Conservation (phyloP, 495 filamentous ascomycete species). For the Penicilliopsis zonata region DNA sequence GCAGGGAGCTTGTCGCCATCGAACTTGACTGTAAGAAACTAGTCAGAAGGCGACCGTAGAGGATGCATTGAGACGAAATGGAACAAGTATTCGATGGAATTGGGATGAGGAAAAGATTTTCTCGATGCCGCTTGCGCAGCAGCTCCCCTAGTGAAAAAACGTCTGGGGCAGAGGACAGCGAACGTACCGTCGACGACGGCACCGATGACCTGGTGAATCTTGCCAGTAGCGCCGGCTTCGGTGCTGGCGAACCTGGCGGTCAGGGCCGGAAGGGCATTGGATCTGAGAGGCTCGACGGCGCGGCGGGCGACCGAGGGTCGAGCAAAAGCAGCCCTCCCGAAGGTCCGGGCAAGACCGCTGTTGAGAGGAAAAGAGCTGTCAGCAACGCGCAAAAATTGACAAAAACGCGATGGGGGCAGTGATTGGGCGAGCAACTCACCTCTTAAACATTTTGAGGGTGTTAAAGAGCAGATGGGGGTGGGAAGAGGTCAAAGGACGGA, state of each 20-base stretch:
- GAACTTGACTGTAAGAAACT: constrained; percentile 65
- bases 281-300: constrained; percentile 52
- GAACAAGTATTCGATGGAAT: constrained; percentile 25
- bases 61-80: constrained; percentile 20
- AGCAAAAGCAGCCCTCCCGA: constrained; percentile 65
- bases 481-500: constrained; percentile 19
- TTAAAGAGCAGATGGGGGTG: constrained; percentile 33
- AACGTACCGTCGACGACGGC: constrained; percentile 57
- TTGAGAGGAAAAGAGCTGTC: constrained; percentile 18
- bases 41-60: constrained; percentile 27
- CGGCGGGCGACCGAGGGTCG: constrained; percentile 56
- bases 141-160: no score
- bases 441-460: constrained; percentile 75
- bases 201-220: constrained; percentile 78
- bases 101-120: constrained; percentile 34
- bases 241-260: constrained; percentile 61
- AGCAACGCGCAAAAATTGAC: constrained; percentile 25
- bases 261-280: constrained; percentile 45
- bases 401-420: constrained; percentile 31
- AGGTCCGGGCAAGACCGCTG: constrained; percentile 70
- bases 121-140: no score
- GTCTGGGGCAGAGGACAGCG: background rate
- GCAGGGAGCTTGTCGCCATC: constrained; percentile 85
- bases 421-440: constrained; percentile 40
- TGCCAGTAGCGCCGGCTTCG: constrained; percentile 52